Evolutionary conservation across 1,139 yeast species (phyloP), one percentile per base, ranked within the genome.

Genomic region (Yamadazyma sp.): DNA sequence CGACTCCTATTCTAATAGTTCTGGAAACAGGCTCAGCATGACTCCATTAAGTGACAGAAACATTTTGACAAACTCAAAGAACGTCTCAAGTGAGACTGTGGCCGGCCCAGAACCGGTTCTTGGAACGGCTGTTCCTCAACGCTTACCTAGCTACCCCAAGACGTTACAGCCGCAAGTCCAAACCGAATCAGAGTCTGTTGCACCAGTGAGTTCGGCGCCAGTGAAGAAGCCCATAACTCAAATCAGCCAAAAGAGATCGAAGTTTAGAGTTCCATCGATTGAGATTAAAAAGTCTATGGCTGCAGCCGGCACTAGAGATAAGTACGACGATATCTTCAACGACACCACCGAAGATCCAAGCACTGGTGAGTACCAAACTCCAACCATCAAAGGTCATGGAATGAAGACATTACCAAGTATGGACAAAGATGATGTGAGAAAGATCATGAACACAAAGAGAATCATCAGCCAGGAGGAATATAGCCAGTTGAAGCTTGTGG

Each of bases 391-490:
- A 44, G 51, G 70, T 16, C 54, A 57, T 31, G 73, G 76, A 7
- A 64, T 68, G 73, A 65, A 62, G 42, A 67, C 76, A 0, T 61
- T 64, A 38, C 76, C 74, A 39, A 70, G 76, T 41, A 66, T 70
- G 68, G 80, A 75, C 42, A 64, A 71, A 8, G 71, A 72, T 33
- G 78, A 74, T 45, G 68, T 73, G 3, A 62, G 67, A 43, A 58
- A 64, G 40, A 64, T 72, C 10, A 57, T 65, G 45, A 66, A 62
- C 38, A 60, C 75, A 26, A 70, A 68, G 38, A 54, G 62, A 33
- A 64, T 63, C 2, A 61, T 70, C 33, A 61, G 69, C 13, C 75
- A 70, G 39, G 75, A 69, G 28, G 77, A 71, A 43, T 70, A 68
- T 41, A 50, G 68, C 2, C 56, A 57, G 33, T 53, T 69, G 34